These are phyloP conservation scores for Calonectria hawksworthii DNA, from an alignment of 2,329 filamentous ascomycete genomes.

Conservation along the genomic window DNA sequence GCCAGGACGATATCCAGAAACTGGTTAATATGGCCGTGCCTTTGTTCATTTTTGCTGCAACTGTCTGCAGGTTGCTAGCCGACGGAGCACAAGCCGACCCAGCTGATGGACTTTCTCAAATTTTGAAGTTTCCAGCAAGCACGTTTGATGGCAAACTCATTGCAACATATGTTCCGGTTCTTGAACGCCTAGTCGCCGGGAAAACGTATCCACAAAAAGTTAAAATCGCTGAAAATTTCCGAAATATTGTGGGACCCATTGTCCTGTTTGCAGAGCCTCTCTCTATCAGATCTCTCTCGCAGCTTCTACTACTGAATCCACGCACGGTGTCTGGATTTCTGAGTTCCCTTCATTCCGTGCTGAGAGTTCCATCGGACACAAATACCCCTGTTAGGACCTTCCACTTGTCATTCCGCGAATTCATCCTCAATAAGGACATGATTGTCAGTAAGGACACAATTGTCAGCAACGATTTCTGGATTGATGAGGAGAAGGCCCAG, in stretches of 20 bases:
- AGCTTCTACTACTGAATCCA: slow-evolving; percentile 42
- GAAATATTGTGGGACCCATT: slow-evolving; percentile 49
- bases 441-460: slow-evolving; percentile 23
- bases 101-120: slow-evolving; percentile 36
- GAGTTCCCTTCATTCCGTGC: slow-evolving; percentile 51
- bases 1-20: background rate
- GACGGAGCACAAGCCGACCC: slow-evolving; percentile 28
- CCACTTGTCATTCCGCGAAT: slow-evolving; percentile 56
- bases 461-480: slow-evolving; percentile 23
- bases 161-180: slow-evolving; percentile 30
- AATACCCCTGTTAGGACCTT: slow-evolving; percentile 45
- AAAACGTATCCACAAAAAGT: background rate
- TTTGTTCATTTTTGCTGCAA: slow-evolving; percentile 54
- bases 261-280: slow-evolving; percentile 49
- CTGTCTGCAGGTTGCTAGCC: slow-evolving; percentile 46
- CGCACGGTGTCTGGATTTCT: slow-evolving; percentile 39
- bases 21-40: slow-evolving; percentile 49
- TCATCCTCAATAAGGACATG: slow-evolving; percentile 38
- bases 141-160: slow-evolving; percentile 17
- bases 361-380: slow-evolving; percentile 45
- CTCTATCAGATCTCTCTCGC: slow-evolving; percentile 41
- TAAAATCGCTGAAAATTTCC: slow-evolving; percentile 28
- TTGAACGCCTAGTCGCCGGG: background rate
- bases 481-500: slow-evolving; percentile 26
- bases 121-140: slow-evolving; percentile 34